Conservation (phyloP, 2,329 filamentous ascomycete species). For the Venturia asperata region DNA sequence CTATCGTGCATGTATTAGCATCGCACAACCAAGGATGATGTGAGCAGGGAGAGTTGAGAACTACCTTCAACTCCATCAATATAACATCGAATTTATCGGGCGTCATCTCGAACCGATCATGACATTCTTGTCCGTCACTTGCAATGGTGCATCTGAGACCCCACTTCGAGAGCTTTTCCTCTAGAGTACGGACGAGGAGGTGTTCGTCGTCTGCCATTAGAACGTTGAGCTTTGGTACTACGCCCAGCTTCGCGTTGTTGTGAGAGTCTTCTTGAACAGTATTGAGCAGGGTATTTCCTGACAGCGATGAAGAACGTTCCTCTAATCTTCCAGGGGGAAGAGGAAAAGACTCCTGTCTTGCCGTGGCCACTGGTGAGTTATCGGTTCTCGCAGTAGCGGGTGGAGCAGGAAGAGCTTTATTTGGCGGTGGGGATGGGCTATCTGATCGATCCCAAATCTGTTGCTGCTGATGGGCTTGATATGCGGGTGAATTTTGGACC, state of each 20-base stretch:
- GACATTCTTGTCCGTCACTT: constrained; percentile 11
- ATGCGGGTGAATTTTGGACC: background rate
- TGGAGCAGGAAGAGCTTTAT: background rate
- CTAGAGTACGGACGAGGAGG: background rate
- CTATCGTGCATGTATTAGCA: background rate
- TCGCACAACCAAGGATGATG: too few species aligned
- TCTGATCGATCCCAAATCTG: constrained; percentile 8
- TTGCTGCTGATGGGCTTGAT: background rate
- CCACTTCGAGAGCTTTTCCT: background rate
- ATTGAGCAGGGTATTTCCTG: background rate
- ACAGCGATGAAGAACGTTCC: background rate
- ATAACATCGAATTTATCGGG: background rate
- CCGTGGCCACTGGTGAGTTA: background rate
- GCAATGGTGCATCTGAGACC: background rate
- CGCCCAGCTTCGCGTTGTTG: background rate
- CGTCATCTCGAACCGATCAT: constrained; percentile 2
- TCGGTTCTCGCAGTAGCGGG: background rate
- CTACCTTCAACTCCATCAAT: constrained; percentile 5
- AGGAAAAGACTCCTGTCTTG: background rate
- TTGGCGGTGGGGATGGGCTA: background rate
- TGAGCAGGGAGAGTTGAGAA: background rate
- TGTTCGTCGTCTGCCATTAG: background rate
- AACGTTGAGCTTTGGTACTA: background rate
- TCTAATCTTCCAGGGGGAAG: background rate
- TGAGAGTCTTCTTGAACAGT: background rate